Conservation (phyloP, 2,329 filamentous ascomycete genomes). For the Pezicula radicicola region DNA sequence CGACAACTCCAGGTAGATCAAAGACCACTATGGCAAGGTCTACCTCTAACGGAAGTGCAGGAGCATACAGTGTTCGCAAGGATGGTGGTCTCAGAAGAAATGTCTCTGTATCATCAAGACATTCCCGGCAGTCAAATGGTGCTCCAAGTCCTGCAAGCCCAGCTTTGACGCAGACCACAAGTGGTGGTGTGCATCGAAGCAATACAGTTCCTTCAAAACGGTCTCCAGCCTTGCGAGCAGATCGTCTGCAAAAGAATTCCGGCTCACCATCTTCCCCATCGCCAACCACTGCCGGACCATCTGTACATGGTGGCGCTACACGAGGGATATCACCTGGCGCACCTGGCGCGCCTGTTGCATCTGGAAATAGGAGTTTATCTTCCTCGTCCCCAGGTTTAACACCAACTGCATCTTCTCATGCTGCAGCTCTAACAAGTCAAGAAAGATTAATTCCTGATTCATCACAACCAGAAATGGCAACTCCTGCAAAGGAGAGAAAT, state of each 20-base stretch:
- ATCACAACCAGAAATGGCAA: slow-evolving; percentile 10
- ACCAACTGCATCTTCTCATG: slow-evolving; percentile 16
- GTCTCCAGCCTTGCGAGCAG: slow-evolving; percentile 68
- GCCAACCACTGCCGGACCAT: slow-evolving; percentile 31
- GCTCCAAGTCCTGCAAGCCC: slow-evolving; percentile 68
- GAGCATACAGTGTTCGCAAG: slow-evolving; percentile 80
- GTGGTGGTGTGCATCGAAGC: slow-evolving; percentile 66
- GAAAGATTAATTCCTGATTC: slow-evolving; percentile 37
- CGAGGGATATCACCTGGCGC: slow-evolving; percentile 17
- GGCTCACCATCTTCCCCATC: slow-evolving; percentile 49
- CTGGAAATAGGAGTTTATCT: slow-evolving; percentile 13
- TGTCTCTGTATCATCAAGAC: slow-evolving; percentile 86
- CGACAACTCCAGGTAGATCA: slow-evolving; percentile 48
- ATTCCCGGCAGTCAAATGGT: slow-evolving; percentile 73
- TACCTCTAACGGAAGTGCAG: slow-evolving; percentile 83
- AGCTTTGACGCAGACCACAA: slow-evolving; percentile 53
- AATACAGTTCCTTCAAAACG: slow-evolving; percentile 93
- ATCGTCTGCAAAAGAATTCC: slow-evolving; percentile 60
- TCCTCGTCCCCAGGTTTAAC: slow-evolving; percentile 18
- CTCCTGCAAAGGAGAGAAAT: slow-evolving; percentile 60
- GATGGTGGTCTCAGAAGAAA: slow-evolving; percentile 80
- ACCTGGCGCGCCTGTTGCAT: slow-evolving; percentile 4
- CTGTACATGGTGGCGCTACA: slow-evolving; percentile 26
- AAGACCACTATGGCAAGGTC: slow-evolving; percentile 68
- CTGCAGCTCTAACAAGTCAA: slow-evolving; percentile 41